Evolutionary conservation across 164 flowering plant genomes (phyloP).

Genomic region (Vitis riparia): DNA sequence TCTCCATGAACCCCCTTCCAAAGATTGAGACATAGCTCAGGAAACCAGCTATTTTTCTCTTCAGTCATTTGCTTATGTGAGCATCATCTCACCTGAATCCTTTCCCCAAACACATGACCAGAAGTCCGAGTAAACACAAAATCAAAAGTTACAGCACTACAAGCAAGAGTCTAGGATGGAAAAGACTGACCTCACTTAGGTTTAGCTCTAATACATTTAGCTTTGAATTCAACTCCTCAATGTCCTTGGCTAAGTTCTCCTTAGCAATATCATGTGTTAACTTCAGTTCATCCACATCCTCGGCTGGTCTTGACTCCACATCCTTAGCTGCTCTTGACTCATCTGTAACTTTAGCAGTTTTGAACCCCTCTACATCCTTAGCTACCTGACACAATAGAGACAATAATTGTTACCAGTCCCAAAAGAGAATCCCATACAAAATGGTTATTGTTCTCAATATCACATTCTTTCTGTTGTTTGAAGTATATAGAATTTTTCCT

Average conservation of each 20-base stretch:
- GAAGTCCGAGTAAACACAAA: background rate
- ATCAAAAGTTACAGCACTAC: background rate
- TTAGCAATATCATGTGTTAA: constrained; percentile 10
- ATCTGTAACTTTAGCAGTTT: constrained; percentile 7
- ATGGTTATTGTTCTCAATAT: too few species aligned
- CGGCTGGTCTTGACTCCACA: background rate
- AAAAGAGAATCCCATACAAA: too few species aligned
- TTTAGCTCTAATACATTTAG: constrained; percentile 39
- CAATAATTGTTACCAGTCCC: background rate
- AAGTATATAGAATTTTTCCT: too few species aligned
- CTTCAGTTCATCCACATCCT: constrained; percentile 19
- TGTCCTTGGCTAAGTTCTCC: constrained; percentile 28
- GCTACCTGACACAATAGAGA: constrained; percentile 19
- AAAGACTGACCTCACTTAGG: constrained; percentile 53
- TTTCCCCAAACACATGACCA: background rate
- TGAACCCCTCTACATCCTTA: constrained; percentile 11
- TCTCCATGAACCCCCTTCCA: background rate
- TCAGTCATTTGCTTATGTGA: background rate
- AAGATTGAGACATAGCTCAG: background rate
- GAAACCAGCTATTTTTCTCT: background rate
- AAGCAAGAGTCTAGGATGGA: constrained; percentile 4
- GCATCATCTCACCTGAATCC: background rate
- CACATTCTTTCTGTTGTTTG: too few species aligned
- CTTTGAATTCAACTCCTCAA: constrained; percentile 51
- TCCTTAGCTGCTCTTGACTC: constrained; percentile 12